A percentile compares a stretch with the other conserved stretches of the same genome.
Conservation (phyloP, 176 grass and related monocot species). For the Triticum dicoccoides region DNA sequence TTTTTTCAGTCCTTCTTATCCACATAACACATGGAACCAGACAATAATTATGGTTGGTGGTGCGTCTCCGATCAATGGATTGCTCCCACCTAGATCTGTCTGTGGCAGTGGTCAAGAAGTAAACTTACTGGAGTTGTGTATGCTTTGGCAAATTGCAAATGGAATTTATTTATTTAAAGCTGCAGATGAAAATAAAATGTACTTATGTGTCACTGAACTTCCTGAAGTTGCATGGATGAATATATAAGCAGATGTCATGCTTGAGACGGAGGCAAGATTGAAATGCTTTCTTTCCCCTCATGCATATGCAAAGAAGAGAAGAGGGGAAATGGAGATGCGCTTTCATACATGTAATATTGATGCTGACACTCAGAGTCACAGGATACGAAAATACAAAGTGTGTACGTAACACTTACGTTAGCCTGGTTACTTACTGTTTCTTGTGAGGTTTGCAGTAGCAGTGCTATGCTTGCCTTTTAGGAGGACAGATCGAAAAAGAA, state of each 20-base stretch:
- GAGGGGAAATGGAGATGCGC: background rate
- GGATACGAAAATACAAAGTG: no score
- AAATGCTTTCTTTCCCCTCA: constrained; percentile 3
- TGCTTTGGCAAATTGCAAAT: background rate
- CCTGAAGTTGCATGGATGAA: background rate
- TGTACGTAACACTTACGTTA: no score
- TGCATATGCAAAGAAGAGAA: background rate
- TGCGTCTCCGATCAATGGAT: constrained; percentile 23
- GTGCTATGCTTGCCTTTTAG: background rate
- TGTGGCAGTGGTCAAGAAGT: background rate
- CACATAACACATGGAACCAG: background rate
- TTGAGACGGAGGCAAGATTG: background rate
- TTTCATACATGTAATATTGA: background rate
- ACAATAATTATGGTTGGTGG: constrained; percentile 39
- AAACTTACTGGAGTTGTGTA: background rate
- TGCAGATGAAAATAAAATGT: background rate
- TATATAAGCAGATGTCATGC: background rate
- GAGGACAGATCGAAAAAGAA: background rate
- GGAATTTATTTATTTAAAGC: background rate
- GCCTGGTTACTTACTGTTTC: background rate
- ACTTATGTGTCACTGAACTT: background rate
- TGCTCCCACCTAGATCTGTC: constrained; percentile 24
- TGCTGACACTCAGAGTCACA: background rate
- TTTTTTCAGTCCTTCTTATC: background rate
- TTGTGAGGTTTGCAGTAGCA: background rate